Evolutionary conservation across 768 basidiomycete species (phyloP).

Genomic region (Cyclocybe aegerita): DNA sequence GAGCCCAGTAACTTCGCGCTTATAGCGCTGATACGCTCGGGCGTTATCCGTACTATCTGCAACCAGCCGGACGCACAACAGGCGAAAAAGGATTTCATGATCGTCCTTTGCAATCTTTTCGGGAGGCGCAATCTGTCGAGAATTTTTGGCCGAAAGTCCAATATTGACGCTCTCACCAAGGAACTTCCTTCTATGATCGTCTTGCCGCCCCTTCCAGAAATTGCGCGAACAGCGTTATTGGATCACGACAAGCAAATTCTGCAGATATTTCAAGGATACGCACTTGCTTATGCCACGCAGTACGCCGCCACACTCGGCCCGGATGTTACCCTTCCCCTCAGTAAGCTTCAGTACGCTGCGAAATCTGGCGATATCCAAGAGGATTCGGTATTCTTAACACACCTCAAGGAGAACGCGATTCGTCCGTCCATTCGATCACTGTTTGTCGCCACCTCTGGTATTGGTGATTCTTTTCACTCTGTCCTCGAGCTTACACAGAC

Average conservation of each 20-base stretch:
- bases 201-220: conserved; percentile 44
- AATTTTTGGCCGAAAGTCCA: conserved; percentile 37
- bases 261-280: conserved; percentile 55
- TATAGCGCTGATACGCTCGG: conserved; percentile 53
- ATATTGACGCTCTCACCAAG: conserved; percentile 31
- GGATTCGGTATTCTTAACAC: not conserved
- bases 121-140: conserved; percentile 54
- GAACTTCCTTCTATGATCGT: conserved; percentile 58
- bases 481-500: conserved; percentile 54
- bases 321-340: conserved; percentile 52
- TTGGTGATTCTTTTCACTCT: conserved; percentile 50
- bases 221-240: conserved; percentile 39
- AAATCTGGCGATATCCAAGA: not conserved
- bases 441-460: conserved; percentile 71
- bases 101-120: conserved; percentile 65
- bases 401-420: not conserved
- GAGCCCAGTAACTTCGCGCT: conserved; percentile 74
- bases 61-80: conserved; percentile 30
- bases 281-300: conserved; percentile 44
- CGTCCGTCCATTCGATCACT: conserved; percentile 40
- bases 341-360: conserved; percentile 25
- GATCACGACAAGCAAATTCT: conserved; percentile 51
- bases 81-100: conserved; percentile 50
- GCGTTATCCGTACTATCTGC: conserved; percentile 60
- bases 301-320: conserved; percentile 34